Conservation (phyloP, 2,329 filamentous ascomycete species). For the Talaromyces marneffei region DNA sequence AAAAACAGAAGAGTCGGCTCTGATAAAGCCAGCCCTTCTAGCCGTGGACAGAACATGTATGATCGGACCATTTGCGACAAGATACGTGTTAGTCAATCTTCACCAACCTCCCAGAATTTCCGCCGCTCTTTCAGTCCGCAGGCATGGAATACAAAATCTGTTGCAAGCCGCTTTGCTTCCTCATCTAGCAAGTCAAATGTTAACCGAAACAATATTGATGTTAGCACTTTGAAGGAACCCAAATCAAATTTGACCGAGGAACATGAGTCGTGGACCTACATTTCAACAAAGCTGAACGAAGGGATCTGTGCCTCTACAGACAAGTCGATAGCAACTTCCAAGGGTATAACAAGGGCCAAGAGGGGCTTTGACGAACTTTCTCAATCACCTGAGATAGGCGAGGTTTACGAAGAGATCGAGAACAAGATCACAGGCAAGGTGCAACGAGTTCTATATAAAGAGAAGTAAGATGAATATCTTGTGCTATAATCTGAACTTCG, state of each 20-base stretch:
- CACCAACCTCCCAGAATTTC: not conserved
- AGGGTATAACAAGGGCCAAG: not conserved
- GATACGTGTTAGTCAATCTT: not conserved
- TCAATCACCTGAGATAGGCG: conserved; percentile 7
- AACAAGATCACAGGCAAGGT: conserved; percentile 10
- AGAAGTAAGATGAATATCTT: not conserved
- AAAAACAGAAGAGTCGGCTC: not conserved
- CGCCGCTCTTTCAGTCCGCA: conserved; percentile 6
- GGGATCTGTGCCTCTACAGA: not conserved
- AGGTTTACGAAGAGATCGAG: conserved; percentile 13
- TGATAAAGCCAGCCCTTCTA: not conserved
- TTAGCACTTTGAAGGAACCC: not conserved
- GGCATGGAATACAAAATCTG: not conserved
- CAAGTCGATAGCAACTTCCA: not conserved
- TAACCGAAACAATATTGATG: not conserved
- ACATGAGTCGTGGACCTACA: not conserved
- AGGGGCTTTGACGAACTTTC: conserved; percentile 1
- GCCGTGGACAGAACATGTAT: not conserved
- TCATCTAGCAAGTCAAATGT: not conserved
- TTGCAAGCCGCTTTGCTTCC: not conserved
- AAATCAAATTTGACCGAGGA: not conserved
- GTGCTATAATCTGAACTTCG: not conserved
- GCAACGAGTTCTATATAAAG: conserved; percentile 5
- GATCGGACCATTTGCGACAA: not conserved
- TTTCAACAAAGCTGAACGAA: not conserved